phyloP scores from a whole-genome alignment of 306 rosid genomes.

The Malus sylvestris region DNA sequence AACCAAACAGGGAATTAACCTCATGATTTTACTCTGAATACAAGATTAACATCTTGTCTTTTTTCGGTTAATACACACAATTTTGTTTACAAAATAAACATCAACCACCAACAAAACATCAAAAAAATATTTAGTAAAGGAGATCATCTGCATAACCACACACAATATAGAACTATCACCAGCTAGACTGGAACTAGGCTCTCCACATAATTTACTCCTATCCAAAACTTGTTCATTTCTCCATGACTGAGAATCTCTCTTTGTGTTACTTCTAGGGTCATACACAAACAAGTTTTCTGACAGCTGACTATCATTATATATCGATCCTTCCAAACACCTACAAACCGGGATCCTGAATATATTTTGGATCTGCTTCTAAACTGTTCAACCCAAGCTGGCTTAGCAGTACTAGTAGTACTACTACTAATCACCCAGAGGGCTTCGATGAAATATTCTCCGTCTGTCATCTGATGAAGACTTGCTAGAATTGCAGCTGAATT shows the following conservation, averaged over 20 bases:
- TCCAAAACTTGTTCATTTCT: not conserved
- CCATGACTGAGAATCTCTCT: not conserved
- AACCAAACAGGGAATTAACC: too few species aligned
- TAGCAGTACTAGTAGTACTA: not conserved
- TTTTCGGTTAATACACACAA: too few species aligned
- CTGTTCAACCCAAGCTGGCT: not conserved
- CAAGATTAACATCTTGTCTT: too few species aligned
- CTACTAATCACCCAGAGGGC: not conserved
- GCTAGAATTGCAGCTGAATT: not conserved
- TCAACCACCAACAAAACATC: too few species aligned
- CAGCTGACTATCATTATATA: not conserved
- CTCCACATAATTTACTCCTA: not conserved
- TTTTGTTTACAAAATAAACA: too few species aligned
- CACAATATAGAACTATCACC: too few species aligned
- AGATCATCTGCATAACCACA: too few species aligned
- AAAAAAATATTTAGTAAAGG: too few species aligned
- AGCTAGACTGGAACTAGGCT: not conserved
- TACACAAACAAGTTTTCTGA: not conserved
- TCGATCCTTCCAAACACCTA: not conserved
- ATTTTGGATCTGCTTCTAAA: not conserved
- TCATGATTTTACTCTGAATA: too few species aligned
- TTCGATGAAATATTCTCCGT: not conserved
- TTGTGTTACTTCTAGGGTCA: not conserved
- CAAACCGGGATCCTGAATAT: not conserved
- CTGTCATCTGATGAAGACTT: not conserved